Base-by-base conservation (phyloP, 1,284 basidiomycete genomes). In the Athelia psychrophila region DNA sequence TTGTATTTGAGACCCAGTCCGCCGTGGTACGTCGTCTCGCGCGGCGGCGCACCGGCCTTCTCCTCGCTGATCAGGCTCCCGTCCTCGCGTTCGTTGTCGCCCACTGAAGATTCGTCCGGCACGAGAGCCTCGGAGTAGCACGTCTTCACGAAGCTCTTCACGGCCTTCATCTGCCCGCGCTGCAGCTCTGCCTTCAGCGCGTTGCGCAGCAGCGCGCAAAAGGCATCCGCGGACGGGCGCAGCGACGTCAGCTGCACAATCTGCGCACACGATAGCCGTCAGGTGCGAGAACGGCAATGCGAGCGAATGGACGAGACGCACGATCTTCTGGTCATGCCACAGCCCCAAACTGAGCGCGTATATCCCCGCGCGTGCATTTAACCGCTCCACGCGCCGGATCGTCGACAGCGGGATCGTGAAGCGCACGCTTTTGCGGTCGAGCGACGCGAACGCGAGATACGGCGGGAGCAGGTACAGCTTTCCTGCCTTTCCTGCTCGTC, bases 311-410 rank as follows among this genome's bases (percentile, higher is more conserved):
- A 60, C 40, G 27, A n/a, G 10, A 81, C 91, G 59, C 56, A 95
- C 93, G 62, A 98, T 91, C 76, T 97, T 92, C 80, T 93, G 86
- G 44, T 92, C 90, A 67, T 98, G 94, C 94, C 95, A 99, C 51
- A 94, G 85, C n/a, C 88, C 84, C 24, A 99, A 75, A 60, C 93
- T 94, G 38, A 99, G 80, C 4, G 96, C 96, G 66, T 98, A 98
- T 25, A 98, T 90, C 4, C 95, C 95, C 20, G 94, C 91, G 32
- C 94, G 81, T 19, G 92, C 90, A 68, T 94, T 95, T 49, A 95
- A 75, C 38, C 95, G 78, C 70, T 99, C 97, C n/a, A 99, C 97
- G 38, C 97, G 79, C 38, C 97, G 83, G 56, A 99, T 87, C 2
- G 94, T 95, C 54, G 91, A 95, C 33, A 99, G 78, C 42, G 97